Evolutionary conservation across 768 basidiomycete species (phyloP).

Genomic region (Dentipellis fragilis): DNA sequence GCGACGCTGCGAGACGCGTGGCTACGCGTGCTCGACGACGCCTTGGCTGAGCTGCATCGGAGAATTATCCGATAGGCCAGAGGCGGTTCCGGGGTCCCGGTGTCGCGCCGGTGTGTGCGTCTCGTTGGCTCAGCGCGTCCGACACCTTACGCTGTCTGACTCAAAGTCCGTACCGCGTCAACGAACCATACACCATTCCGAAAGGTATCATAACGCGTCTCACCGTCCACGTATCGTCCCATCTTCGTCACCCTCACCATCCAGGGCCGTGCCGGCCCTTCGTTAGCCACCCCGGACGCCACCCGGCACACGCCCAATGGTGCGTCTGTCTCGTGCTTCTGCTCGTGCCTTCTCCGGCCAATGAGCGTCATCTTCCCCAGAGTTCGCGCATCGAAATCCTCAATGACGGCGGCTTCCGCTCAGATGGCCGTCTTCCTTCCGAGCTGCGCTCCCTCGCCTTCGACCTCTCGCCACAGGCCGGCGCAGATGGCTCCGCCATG

Average conservation of each 20-base stretch:
- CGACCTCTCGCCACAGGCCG: constrained; percentile 62
- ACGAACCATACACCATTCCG: background rate
- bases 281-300: background rate
- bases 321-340: background rate
- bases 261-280: background rate
- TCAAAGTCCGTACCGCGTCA: background rate
- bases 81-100: background rate
- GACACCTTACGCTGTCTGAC: background rate
- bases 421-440: constrained; percentile 87
- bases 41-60: background rate
- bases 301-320: constrained; percentile 2
- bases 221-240: background rate
- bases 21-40: background rate
- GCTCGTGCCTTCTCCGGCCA: background rate
- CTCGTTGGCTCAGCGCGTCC: background rate
- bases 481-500: constrained; percentile 78
- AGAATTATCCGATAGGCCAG: background rate
- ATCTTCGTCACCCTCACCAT: background rate
- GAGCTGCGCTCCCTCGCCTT: constrained; percentile 80
- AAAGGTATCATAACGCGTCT: background rate
- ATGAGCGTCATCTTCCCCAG: constrained; percentile 18
- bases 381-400: constrained; percentile 60
- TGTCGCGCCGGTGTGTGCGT: background rate
- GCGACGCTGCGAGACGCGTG: background rate
- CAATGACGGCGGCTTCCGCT: constrained; percentile 80